Conservation (phyloP, 2,329 filamentous ascomycete genomes). For the Aquanectria penicillioides region DNA sequence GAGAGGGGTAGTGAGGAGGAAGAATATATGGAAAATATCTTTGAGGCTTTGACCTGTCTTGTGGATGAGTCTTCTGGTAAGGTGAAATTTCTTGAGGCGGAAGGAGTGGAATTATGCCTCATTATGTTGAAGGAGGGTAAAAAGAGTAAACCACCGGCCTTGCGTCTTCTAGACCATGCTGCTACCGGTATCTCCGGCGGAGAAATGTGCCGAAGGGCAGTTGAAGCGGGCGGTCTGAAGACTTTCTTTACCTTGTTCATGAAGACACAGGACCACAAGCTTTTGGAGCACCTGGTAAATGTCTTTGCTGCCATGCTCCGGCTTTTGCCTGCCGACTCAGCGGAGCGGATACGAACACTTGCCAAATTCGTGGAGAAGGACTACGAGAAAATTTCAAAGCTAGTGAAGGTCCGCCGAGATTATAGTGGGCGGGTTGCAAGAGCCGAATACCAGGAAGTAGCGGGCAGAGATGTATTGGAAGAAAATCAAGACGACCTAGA, state of each 20-base stretch:
- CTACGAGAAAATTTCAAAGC: slow-evolving; percentile 82
- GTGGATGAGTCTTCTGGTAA: slow-evolving; percentile 82
- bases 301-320: slow-evolving; percentile 87
- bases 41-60: slow-evolving; percentile 85
- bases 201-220: slow-evolving; percentile 77
- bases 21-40: slow-evolving; percentile 94
- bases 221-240: slow-evolving; percentile 87
- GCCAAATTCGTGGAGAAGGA: slow-evolving; percentile 97
- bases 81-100: slow-evolving; percentile 83
- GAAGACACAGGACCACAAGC: slow-evolving; percentile 77
- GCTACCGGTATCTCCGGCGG: slow-evolving; percentile 60
- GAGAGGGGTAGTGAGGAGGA: slow-evolving; percentile 88
- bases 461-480: slow-evolving; percentile 18
- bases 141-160: slow-evolving; percentile 78
- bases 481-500: slow-evolving; percentile 62
- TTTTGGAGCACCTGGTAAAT: slow-evolving; percentile 82
- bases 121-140: slow-evolving; percentile 94
- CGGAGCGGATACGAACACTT: slow-evolving; percentile 81
- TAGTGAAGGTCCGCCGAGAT: slow-evolving; percentile 76
- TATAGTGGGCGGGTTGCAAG: slow-evolving; percentile 73
- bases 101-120: slow-evolving; percentile 89
- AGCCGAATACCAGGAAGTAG: slow-evolving; percentile 57
- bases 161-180: slow-evolving; percentile 88
- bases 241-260: slow-evolving; percentile 87
- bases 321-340: slow-evolving; percentile 79